Conservation (phyloP, 2,329 filamentous ascomycete genomes). For the Diaporthe amygdali region DNA sequence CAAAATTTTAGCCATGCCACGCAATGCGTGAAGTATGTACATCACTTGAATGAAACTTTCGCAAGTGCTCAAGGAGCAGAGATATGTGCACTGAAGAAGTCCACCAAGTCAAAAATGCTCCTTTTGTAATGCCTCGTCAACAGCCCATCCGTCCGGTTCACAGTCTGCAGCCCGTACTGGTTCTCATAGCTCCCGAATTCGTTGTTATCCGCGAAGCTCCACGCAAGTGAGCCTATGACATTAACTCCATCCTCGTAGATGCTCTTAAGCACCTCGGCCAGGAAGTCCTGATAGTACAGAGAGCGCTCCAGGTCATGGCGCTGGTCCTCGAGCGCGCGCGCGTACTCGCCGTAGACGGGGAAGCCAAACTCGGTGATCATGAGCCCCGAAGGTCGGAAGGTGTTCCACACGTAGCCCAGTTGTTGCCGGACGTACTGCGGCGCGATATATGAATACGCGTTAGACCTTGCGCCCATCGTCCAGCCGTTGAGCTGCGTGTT, state of each 20-base stretch:
- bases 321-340: not conserved
- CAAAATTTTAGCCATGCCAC: not conserved
- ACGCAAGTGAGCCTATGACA: not conserved
- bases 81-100: not conserved
- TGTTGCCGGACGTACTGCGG: conserved; percentile 6
- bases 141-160: not conserved
- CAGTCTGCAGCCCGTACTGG: conserved; percentile 7
- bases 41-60: not conserved
- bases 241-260: not conserved
- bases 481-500: not conserved
- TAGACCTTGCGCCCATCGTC: not conserved
- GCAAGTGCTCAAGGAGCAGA: not conserved
- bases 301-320: not conserved
- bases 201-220: not conserved
- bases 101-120: not conserved
- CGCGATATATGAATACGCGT: not conserved
- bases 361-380: conserved; percentile 3
- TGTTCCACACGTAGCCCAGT: not conserved
- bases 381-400: not conserved
- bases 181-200: conserved; percentile 2
- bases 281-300: not conserved
- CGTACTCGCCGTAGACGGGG: not conserved
- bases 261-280: not conserved
- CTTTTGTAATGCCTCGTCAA: not conserved
- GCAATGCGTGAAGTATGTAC: not conserved